Percentiles rank a stretch among this genome's conserved stretches.
Conservation (phyloP, 2,329 filamentous ascomycete species). For the Venturiaceae sp. region DNA sequence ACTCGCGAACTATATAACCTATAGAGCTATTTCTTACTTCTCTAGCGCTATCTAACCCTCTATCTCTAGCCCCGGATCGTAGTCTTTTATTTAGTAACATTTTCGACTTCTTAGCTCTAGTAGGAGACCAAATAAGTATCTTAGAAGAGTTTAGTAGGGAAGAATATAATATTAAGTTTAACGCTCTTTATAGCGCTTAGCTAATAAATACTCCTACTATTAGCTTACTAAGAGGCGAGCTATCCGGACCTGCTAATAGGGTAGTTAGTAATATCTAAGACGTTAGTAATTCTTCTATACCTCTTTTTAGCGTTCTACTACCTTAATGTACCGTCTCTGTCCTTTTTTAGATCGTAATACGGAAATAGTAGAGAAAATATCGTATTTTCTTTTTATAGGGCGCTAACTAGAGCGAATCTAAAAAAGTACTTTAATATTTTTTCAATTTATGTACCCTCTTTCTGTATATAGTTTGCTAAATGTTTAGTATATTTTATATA, state of each 20-base stretch:
- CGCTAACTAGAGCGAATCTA: not conserved
- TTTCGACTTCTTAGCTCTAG: constrained; percentile 26
- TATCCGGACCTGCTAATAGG: not conserved
- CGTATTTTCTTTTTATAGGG: not conserved
- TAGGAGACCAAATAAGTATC: constrained; percentile 14
- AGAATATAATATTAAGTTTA: constrained; percentile 31
- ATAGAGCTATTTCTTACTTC: not conserved
- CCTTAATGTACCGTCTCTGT: not conserved
- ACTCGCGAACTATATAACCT: not conserved
- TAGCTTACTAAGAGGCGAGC: not conserved
- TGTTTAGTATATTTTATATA: too few species aligned
- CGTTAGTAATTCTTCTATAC: constrained; percentile 21
- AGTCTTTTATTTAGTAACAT: constrained; percentile 14
- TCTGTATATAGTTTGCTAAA: not conserved
- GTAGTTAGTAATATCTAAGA: constrained; percentile 15
- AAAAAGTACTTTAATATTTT: not conserved
- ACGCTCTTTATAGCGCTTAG: constrained; percentile 30
- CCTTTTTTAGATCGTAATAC: too few species aligned
- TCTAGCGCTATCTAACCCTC: not conserved
- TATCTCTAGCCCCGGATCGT: not conserved
- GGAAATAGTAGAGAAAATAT: not conserved
- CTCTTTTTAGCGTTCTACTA: constrained; percentile 19
- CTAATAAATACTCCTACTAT: constrained; percentile 9
- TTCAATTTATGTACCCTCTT: not conserved
- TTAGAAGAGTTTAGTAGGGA: constrained; percentile 20